These are phyloP conservation scores for Candida tetrigidarum DNA, from an alignment of 1,139 yeast genomes.

Conservation along the genomic window DNA sequence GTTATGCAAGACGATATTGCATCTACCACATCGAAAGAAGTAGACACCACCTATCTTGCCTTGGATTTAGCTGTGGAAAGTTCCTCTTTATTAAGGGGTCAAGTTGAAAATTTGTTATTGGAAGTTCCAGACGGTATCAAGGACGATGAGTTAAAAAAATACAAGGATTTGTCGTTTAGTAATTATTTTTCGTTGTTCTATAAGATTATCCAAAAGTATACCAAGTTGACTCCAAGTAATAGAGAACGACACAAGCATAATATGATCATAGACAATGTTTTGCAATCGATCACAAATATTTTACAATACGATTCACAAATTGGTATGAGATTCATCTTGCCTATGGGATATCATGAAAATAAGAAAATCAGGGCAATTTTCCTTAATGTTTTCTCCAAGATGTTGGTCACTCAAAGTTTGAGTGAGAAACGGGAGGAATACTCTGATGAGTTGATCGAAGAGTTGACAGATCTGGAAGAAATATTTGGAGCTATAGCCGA, in stretches of 20 bases:
- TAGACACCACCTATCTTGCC: constrained; percentile 57
- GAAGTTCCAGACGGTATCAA: constrained; percentile 66
- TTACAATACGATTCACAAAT: constrained; percentile 76
- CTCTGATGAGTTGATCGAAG: constrained; percentile 26
- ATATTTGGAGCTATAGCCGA: constrained; percentile 62
- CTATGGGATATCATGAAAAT: constrained; percentile 78
- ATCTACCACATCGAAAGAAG: constrained; percentile 18
- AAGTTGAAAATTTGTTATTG: constrained; percentile 58
- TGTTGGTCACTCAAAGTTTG: constrained; percentile 47
- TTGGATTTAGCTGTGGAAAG: constrained; percentile 72
- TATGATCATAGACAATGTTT: constrained; percentile 65
- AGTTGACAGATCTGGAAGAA: constrained; percentile 30
- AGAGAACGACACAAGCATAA: constrained; percentile 57
- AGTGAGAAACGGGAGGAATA: constrained; percentile 28
- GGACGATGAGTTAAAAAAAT: constrained; percentile 57
- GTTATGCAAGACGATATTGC: neutral
- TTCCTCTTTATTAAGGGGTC: constrained; percentile 58
- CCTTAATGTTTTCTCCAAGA: constrained; percentile 75
- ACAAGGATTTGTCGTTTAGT: constrained; percentile 69
- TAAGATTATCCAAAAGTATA: constrained; percentile 69
- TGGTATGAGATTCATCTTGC: constrained; percentile 76
- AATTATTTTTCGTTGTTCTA: constrained; percentile 73
- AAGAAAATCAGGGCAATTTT: constrained; percentile 69
- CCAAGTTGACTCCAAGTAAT: constrained; percentile 27
- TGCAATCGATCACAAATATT: constrained; percentile 68